Base-by-base conservation (phyloP, 805 yeast species). In the Isabelozyma rhagii region DNA sequence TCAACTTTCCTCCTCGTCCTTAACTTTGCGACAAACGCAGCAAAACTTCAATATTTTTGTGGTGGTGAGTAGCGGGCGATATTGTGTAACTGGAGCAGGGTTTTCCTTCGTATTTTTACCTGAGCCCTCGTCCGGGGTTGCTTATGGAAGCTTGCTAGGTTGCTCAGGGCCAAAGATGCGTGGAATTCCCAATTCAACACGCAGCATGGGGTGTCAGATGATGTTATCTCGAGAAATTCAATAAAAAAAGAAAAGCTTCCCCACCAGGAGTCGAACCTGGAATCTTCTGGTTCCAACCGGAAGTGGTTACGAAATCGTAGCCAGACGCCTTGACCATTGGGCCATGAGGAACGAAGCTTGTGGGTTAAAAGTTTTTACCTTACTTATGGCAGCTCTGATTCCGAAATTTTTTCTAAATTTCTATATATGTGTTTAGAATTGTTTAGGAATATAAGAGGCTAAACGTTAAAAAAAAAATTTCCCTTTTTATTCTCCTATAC, bases 251-350 rank as follows among this genome's bases (percentile, higher is more conserved):
- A 57, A 34, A 54, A 66, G 74, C 79, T 75, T 74, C 79, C 79
- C 77, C 77, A 74, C 78, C 78, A 74, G 78, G 79, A 74, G 75
- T 75, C 79, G 79, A 75, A 75, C 78, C 79, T 72, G 77, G 79
- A 75, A 72, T 74, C 78, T 73, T 72, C 77, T 74, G 79, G 76
- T 75, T 68, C 67, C 68, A 61, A 61, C 65, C 64, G 60, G 66
- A 66, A 67, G 62, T 60, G 62, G 61, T 49, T 68, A 67, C 72
- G 50, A 54, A 61, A 66, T 69, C 77, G 77, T 71, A 72, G 77
- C 74, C 77, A 72, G 75, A 72, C 75, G 76, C 77, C 77, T 71
- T 72, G 74, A 72, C 77, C 77, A 72, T 72, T 72, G 77, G 77
- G 78, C 78, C 77, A 72, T 71, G 78, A 72, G 77, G 78, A 72